Percentiles rank a stretch among this genome's conserved stretches.
Evolutionary conservation across 805 yeast species (phyloP).

Genomic region (Kuraishia cidri): DNA sequence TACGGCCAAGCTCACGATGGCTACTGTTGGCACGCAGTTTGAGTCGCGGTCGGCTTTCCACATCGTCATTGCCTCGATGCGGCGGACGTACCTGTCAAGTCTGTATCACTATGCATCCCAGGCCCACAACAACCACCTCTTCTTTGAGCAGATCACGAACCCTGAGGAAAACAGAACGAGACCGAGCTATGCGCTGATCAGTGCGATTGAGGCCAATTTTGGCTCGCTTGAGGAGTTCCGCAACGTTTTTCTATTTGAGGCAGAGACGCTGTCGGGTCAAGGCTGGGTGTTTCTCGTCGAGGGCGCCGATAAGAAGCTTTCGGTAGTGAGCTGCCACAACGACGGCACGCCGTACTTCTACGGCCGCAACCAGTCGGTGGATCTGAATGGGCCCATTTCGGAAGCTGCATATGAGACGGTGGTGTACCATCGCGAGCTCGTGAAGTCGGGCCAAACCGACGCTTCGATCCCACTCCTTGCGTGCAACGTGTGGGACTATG

Average conservation of each 20-base stretch:
- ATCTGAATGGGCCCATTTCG: constrained; percentile 65
- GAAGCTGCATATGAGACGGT: constrained; percentile 42
- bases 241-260: constrained; percentile 35
- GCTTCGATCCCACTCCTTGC: constrained; percentile 68
- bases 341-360: constrained; percentile 73
- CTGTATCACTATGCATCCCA: constrained; percentile 87
- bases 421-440: constrained; percentile 30
- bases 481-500: constrained; percentile 81
- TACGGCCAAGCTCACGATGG: constrained; percentile 48
- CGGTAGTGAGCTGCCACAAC: constrained; percentile 48
- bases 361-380: constrained; percentile 62
- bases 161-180: constrained; percentile 2
- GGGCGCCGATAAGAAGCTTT: constrained; percentile 46
- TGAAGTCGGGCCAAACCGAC: constrained; percentile 36
- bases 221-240: constrained; percentile 42
- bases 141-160: constrained; percentile 52
- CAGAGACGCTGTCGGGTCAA: constrained; percentile 48
- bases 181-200: constrained; percentile 12
- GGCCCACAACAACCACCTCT: constrained; percentile 87
- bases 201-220: constrained; percentile 25
- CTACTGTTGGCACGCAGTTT: constrained; percentile 71
- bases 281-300: constrained; percentile 78
- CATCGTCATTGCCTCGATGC: constrained; percentile 57
- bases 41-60: constrained; percentile 74
- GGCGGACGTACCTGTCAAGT: constrained; percentile 54